Evolutionary conservation across 345 rosid species (phyloP).

Genomic region (Hevea brasiliensis): DNA sequence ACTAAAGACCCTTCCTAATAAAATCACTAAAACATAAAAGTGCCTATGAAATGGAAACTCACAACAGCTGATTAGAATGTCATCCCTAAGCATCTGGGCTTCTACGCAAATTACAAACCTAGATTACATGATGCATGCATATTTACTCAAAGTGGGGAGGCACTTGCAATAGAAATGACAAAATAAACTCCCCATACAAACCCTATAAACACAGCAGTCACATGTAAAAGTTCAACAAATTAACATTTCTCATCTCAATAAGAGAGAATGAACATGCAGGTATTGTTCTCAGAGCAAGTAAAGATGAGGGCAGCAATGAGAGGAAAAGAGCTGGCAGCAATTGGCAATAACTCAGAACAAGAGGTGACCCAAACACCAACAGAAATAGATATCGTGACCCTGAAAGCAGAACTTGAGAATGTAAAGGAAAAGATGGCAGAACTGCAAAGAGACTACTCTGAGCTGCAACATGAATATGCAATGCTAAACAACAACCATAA

Average conservation of each 20-base stretch:
- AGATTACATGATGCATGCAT: background rate
- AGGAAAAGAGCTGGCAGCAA: constrained; percentile 46
- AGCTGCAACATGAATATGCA: constrained; percentile 61
- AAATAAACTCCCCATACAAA: no score
- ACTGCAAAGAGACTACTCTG: constrained; percentile 61
- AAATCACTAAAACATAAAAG: background rate
- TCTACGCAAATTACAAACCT: constrained; percentile 4
- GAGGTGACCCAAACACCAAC: constrained; percentile 44
- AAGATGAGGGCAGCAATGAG: constrained; percentile 72
- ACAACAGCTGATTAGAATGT: background rate
- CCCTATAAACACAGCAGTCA: background rate
- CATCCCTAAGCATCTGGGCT: background rate
- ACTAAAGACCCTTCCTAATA: no score
- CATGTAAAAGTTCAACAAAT: background rate
- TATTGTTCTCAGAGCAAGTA: constrained; percentile 72
- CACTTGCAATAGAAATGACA: no score
- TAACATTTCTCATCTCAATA: constrained; percentile 8
- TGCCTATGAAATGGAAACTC: background rate
- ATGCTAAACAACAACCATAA: constrained; percentile 52
- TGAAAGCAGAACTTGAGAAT: constrained; percentile 60
- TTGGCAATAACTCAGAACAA: constrained; percentile 41
- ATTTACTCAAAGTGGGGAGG: background rate
- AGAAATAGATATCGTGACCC: constrained; percentile 45
- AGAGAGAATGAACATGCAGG: constrained; percentile 41
- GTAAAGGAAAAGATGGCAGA: constrained; percentile 58